phyloP scores from a whole-genome alignment of 2,329 filamentous ascomycete species.

The Dothistroma septosporum region DNA sequence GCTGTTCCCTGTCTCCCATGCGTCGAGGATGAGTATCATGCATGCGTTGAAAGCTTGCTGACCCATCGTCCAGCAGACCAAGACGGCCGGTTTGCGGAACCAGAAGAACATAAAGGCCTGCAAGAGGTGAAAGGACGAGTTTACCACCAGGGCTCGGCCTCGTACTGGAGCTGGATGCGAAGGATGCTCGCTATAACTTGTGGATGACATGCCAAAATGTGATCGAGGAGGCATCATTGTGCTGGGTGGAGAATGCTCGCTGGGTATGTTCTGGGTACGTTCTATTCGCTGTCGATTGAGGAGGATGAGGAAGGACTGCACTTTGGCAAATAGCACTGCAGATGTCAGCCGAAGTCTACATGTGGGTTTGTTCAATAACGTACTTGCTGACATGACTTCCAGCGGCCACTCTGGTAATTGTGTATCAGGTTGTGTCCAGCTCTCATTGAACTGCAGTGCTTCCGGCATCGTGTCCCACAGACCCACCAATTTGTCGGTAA shows the following conservation, averaged over 20 bases:
- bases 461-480: slow-evolving; percentile 48
- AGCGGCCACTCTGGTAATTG: slow-evolving; percentile 46
- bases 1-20: slow-evolving; percentile 40
- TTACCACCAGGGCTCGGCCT: slow-evolving; percentile 40
- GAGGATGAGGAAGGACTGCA: slow-evolving; percentile 47
- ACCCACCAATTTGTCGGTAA: slow-evolving; percentile 42
- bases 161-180: slow-evolving; percentile 32
- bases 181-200: slow-evolving; percentile 20
- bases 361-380: slow-evolving; percentile 13
- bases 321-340: slow-evolving; percentile 45
- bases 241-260: slow-evolving; percentile 20
- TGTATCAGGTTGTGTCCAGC: slow-evolving; percentile 40
- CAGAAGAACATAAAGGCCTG: slow-evolving; percentile 48
- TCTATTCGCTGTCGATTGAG: slow-evolving; percentile 46
- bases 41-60: slow-evolving; percentile 50
- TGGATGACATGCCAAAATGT: slow-evolving; percentile 9
- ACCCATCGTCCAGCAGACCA: slow-evolving; percentile 48
- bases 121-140: slow-evolving; percentile 41
- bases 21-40: slow-evolving; percentile 48
- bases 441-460: slow-evolving; percentile 44
- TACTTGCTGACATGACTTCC: slow-evolving; percentile 44
- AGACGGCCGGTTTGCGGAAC: slow-evolving; percentile 39
- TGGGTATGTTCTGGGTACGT: slow-evolving; percentile 23
- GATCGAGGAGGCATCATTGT: slow-evolving; percentile 17
- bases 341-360: not conserved